Evolutionary conservation across 176 grass and related monocot species (phyloP).

Genomic region (Calamus simplicifolius): DNA sequence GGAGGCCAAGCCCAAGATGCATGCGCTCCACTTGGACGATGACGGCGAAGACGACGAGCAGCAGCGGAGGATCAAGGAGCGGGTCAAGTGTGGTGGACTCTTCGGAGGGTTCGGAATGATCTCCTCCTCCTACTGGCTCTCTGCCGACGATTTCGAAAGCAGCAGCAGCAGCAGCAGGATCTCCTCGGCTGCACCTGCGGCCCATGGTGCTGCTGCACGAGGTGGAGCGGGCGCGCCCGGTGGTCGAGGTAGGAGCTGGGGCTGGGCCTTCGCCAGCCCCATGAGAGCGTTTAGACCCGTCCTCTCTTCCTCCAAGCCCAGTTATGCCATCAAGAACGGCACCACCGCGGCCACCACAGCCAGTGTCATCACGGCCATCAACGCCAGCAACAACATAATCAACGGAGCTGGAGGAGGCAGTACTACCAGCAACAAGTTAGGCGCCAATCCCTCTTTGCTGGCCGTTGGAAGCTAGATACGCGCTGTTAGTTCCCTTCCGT

Average conservation of each 20-base stretch:
- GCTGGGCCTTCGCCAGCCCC: constrained; percentile 85
- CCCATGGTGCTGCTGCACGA: too few species aligned
- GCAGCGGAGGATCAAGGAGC: constrained; percentile 19
- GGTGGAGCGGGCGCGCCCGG: constrained; percentile 7
- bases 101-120: constrained; percentile 56
- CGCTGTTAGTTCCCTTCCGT: too few species aligned
- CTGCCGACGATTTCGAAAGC: constrained; percentile 22
- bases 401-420: too few species aligned
- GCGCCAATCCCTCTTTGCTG: too few species aligned
- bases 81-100: constrained; percentile 71
- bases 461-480: too few species aligned
- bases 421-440: too few species aligned
- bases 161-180: constrained; percentile 13
- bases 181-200: neutral
- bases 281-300: constrained; percentile 69
- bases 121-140: constrained; percentile 56
- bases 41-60: constrained; percentile 31
- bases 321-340: constrained; percentile 42
- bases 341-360: constrained; percentile 22
- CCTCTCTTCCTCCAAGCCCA: constrained; percentile 20
- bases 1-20: constrained; percentile 52
- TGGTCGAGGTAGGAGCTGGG: constrained; percentile 36
- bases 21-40: constrained; percentile 19
- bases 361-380: neutral
- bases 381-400: constrained; percentile 5